Evolutionary conservation across 1,284 basidiomycete genomes (phyloP).

Genomic region (Testicularia cyperi): DNA sequence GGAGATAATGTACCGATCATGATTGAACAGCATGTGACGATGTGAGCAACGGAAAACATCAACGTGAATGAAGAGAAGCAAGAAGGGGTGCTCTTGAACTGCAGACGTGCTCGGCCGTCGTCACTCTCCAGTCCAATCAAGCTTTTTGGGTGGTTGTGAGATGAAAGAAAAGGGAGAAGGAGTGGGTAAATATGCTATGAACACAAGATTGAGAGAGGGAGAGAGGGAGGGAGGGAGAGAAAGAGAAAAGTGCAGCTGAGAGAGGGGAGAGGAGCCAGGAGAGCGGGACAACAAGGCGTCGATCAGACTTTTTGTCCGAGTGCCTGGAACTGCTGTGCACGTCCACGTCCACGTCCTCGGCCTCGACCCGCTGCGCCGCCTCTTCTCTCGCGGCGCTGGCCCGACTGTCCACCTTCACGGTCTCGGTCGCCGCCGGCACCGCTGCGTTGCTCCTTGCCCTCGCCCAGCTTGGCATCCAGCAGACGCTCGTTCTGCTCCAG

Average conservation of each 20-base stretch:
- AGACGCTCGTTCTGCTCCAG: slow-evolving; percentile 95
- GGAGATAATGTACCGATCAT: too few relatives aligned
- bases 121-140: too few relatives aligned
- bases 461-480: slow-evolving; percentile 82
- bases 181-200: background rate
- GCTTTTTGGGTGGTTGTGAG: too few relatives aligned
- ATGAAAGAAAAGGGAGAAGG: background rate
- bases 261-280: background rate
- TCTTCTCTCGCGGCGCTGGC: slow-evolving; percentile 45
- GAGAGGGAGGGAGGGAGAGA: slow-evolving; percentile 4
- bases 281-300: background rate
- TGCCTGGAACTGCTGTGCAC: slow-evolving; percentile 52
- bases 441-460: slow-evolving; percentile 39
- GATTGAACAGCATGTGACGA: too few relatives aligned
- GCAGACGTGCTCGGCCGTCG: too few relatives aligned
- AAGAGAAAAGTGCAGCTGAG: background rate
- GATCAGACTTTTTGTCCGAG: slow-evolving; percentile 50
- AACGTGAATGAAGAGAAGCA: too few relatives aligned
- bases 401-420: slow-evolving; percentile 37
- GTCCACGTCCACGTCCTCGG: slow-evolving; percentile 49
- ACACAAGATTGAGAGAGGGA: slow-evolving; percentile 2
- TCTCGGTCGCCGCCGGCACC: slow-evolving; percentile 29
- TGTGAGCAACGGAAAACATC: too few relatives aligned
- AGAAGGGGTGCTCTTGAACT: too few relatives aligned
- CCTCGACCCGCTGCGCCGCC: slow-evolving; percentile 48